A percentile compares a stretch with the other conserved stretches of the same genome.
Evolutionary conservation across 306 rosid genomes (phyloP).

Genomic region (Dalbergia oliveri): DNA sequence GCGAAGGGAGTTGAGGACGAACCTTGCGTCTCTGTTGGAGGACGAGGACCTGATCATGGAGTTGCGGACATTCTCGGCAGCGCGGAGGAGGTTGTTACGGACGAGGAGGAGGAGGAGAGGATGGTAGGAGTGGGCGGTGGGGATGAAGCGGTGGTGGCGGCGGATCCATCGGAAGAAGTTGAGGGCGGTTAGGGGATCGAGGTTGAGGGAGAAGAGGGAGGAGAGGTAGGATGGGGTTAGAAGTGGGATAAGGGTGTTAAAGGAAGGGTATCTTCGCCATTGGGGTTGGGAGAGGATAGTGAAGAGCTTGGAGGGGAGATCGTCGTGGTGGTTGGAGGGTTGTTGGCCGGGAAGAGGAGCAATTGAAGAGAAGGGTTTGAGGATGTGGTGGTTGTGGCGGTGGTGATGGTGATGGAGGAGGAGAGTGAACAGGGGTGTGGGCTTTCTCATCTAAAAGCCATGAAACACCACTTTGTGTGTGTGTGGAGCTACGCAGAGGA

Average conservation of each 20-base stretch:
- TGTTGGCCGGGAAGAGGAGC: conserved; percentile 47
- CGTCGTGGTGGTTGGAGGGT: conserved; percentile 28
- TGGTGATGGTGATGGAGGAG: conserved; percentile 36
- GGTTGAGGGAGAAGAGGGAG: conserved; percentile 63
- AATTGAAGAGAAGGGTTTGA: conserved; percentile 54
- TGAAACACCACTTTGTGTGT: neutral
- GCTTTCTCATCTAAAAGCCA: conserved; percentile 59
- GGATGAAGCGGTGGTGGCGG: conserved; percentile 55
- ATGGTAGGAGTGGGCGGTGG: conserved; percentile 58
- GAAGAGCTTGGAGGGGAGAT: conserved; percentile 63
- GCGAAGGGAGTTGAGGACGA: conserved; percentile 62
- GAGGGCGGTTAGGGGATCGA: conserved; percentile 69
- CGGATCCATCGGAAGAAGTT: conserved; percentile 76
- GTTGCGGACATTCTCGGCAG: conserved; percentile 70
- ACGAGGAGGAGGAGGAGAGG: conserved; percentile 66
- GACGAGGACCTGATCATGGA: conserved; percentile 67
- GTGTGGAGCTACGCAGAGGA: neutral
- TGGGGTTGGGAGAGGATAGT: conserved; percentile 65
- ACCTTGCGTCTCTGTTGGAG: conserved; percentile 52
- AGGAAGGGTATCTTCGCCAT: conserved; percentile 71
- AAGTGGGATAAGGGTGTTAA: conserved; percentile 57
- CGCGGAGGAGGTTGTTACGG: conserved; percentile 55
- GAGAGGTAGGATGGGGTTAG: conserved; percentile 67
- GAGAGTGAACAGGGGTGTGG: conserved; percentile 46
- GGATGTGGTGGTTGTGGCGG: conserved; percentile 9